phyloP scores from a whole-genome alignment of 805 yeast genomes.

The Candida argentea region DNA sequence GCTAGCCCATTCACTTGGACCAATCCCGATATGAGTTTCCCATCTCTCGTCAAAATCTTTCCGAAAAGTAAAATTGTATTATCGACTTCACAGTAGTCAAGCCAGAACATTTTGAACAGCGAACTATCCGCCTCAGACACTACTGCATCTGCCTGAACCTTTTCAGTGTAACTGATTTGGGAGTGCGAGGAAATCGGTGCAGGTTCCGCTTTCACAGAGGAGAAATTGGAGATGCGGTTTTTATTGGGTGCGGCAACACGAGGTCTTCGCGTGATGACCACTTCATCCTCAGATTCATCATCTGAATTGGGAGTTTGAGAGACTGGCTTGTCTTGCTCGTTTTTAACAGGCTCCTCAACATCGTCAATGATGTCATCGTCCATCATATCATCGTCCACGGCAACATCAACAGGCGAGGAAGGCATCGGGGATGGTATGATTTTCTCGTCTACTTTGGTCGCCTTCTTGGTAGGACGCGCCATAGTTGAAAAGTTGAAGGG shows the following conservation, averaged over 20 bases:
- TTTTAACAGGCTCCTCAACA: too few relatives aligned
- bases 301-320: slow-evolving; percentile 2
- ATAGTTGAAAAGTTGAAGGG: slow-evolving; percentile 18
- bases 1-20: slow-evolving; percentile 61
- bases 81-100: slow-evolving; percentile 77
- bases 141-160: slow-evolving; percentile 17
- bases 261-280: slow-evolving; percentile 45
- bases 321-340: not conserved
- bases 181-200: slow-evolving; percentile 14
- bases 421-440: too few relatives aligned
- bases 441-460: slow-evolving; percentile 13
- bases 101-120: slow-evolving; percentile 72
- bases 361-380: not conserved
- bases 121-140: slow-evolving; percentile 18
- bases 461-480: slow-evolving; percentile 4
- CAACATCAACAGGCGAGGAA: slow-evolving; percentile 34
- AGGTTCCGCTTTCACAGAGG: slow-evolving; percentile 23
- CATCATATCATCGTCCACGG: slow-evolving; percentile 3
- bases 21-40: slow-evolving; percentile 58
- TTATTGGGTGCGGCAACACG: slow-evolving; percentile 31
- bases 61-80: slow-evolving; percentile 69
- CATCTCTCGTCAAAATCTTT: slow-evolving; percentile 52
- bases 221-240: slow-evolving; percentile 30
- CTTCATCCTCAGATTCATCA: slow-evolving; percentile 43
- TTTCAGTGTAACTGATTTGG: slow-evolving; percentile 21